phyloP scores from a whole-genome alignment of 129 eudicot genomes.

The Helichrysum umbraculigerum region DNA sequence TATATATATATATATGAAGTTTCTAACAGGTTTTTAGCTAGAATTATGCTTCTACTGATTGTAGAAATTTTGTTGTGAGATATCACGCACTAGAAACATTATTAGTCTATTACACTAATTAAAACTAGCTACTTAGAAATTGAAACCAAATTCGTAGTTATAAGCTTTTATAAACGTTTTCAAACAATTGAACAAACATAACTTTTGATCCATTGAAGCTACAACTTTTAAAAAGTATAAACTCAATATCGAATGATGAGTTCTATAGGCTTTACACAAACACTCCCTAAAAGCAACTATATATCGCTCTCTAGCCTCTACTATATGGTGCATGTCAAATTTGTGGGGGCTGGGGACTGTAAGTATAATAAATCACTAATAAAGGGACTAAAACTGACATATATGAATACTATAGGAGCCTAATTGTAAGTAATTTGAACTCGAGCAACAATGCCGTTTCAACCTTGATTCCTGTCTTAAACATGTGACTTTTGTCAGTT shows the following conservation, averaged over 20 bases:
- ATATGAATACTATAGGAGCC: slow-evolving; percentile 3
- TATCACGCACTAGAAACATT: too few species aligned
- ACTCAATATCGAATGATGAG: background rate
- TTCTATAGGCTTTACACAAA: too few species aligned
- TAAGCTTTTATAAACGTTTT: background rate
- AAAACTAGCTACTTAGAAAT: background rate
- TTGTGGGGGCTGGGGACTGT: background rate
- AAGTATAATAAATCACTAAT: background rate
- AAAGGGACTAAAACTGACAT: slow-evolving; percentile 1
- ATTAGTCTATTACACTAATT: too few species aligned
- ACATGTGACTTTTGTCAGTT: slow-evolving; percentile 41
- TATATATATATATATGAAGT: too few species aligned
- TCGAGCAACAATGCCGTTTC: slow-evolving; percentile 33
- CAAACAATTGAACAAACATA: background rate
- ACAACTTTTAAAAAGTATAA: too few species aligned
- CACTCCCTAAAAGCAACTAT: too few species aligned
- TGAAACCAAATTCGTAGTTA: background rate
- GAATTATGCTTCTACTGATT: too few species aligned
- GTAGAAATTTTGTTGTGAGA: background rate
- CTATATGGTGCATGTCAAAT: too few species aligned
- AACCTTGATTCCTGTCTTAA: slow-evolving; percentile 30
- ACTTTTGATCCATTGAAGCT: too few species aligned
- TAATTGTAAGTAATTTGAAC: slow-evolving; percentile 32
- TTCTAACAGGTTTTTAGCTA: background rate
- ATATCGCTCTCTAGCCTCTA: too few species aligned